Conservation (phyloP, 129 eudicot genomes). For the Sambucus nigra region DNA sequence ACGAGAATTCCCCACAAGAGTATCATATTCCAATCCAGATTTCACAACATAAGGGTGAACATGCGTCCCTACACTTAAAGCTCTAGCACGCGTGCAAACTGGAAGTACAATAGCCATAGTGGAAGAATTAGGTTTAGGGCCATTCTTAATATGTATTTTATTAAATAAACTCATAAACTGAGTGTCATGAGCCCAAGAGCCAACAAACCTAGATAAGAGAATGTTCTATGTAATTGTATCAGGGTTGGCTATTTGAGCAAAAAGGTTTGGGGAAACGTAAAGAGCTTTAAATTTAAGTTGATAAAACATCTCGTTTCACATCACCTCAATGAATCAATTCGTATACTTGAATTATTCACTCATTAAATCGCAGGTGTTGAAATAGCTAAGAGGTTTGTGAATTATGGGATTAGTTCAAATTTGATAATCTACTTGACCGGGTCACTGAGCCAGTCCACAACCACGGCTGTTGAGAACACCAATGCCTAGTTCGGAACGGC, state of each 20-base stretch:
- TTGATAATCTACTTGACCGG: slow-evolving; percentile 51
- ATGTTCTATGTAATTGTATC: slow-evolving; percentile 81
- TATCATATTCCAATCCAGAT: slow-evolving; percentile 49
- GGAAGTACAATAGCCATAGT: slow-evolving; percentile 74
- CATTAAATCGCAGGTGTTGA: slow-evolving; percentile 57
- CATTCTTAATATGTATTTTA: slow-evolving; percentile 23
- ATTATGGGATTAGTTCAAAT: slow-evolving; percentile 40
- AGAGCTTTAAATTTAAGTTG: slow-evolving; percentile 48
- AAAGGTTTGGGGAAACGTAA: slow-evolving; percentile 43
- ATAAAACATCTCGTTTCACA: no score
- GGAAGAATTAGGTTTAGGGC: slow-evolving; percentile 36
- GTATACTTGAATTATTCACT: no score
- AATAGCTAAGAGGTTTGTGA: slow-evolving; percentile 47
- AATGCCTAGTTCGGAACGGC: slow-evolving; percentile 54
- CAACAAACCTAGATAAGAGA: slow-evolving; percentile 60
- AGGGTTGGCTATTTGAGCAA: slow-evolving; percentile 27
- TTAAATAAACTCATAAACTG: slow-evolving; percentile 47
- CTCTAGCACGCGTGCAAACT: slow-evolving; percentile 47
- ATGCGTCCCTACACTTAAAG: slow-evolving; percentile 44
- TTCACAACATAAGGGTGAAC: slow-evolving; percentile 55
- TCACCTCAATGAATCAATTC: no score
- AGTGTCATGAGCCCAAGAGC: slow-evolving; percentile 40
- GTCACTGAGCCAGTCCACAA: slow-evolving; percentile 47
- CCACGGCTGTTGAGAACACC: slow-evolving; percentile 51
- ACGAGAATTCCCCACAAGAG: slow-evolving; percentile 68